A percentile compares a stretch with the other conserved stretches of the same genome.
These are phyloP conservation scores for Firmiana major DNA, from an alignment of 345 rosid species.

Conservation along the genomic window DNA sequence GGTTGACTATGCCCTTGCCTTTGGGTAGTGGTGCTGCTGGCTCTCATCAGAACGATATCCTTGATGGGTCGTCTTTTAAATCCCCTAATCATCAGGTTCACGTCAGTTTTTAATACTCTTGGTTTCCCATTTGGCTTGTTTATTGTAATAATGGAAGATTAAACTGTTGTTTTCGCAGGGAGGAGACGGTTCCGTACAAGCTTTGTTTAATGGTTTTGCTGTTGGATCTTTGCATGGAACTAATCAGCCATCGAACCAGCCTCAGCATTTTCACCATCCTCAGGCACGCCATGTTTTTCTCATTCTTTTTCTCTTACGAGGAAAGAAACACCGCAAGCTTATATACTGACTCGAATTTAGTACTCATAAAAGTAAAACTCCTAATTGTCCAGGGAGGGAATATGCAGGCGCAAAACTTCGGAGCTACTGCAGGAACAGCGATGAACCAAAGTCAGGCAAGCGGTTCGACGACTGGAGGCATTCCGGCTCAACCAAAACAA, in stretches of 20 bases:
- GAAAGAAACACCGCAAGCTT: background rate
- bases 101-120: background rate
- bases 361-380: background rate
- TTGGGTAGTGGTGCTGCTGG: constrained; percentile 2
- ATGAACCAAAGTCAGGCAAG: constrained; percentile 42
- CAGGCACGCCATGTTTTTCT: constrained; percentile 27
- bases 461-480: constrained; percentile 51
- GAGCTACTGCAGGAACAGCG: constrained; percentile 31
- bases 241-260: constrained; percentile 27
- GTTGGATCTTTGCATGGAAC: constrained; percentile 50
- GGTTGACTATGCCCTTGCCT: constrained; percentile 25
- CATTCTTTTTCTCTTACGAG: background rate
- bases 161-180: constrained; percentile 21
- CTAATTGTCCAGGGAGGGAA: constrained; percentile 22
- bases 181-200: constrained; percentile 41
- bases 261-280: constrained; percentile 57
- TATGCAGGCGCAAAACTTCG: constrained; percentile 33
- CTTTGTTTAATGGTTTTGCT: constrained; percentile 55
- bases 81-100: constrained; percentile 38
- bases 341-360: background rate
- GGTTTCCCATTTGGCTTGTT: background rate
- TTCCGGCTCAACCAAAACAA: constrained; percentile 66
- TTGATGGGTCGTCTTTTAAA: constrained; percentile 40
- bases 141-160: background rate
- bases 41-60: constrained; percentile 27